Conservation (phyloP, 2,329 filamentous ascomycete species). For the Periconia sp. region DNA sequence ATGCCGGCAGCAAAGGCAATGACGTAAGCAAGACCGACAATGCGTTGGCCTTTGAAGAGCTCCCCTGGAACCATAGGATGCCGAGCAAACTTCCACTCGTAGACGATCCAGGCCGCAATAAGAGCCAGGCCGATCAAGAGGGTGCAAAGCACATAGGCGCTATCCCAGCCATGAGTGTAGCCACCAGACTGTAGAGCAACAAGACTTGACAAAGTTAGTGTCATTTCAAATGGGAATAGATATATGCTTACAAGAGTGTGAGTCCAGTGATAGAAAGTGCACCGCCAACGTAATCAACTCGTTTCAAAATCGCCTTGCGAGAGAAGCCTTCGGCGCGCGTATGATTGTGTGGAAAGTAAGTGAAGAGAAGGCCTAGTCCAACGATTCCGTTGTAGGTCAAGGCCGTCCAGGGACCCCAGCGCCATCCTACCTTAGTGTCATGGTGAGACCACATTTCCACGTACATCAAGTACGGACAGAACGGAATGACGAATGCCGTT, state of each 20-base stretch:
- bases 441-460: slow-evolving; percentile 37
- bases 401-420: slow-evolving; percentile 44
- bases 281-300: slow-evolving; percentile 39
- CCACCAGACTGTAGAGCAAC: slow-evolving; percentile 49
- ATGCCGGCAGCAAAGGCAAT: slow-evolving; percentile 45
- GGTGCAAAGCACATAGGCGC: slow-evolving; percentile 44
- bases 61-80: slow-evolving; percentile 49
- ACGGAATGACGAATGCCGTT: slow-evolving; percentile 43
- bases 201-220: slow-evolving; percentile 28
- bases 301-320: slow-evolving; percentile 33
- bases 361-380: slow-evolving; percentile 34
- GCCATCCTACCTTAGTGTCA: slow-evolving; percentile 33
- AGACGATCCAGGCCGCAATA: slow-evolving; percentile 42
- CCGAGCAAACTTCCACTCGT: slow-evolving; percentile 46
- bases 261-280: slow-evolving; percentile 39
- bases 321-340: slow-evolving; percentile 41
- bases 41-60: slow-evolving; percentile 40
- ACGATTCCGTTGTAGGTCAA: slow-evolving; percentile 41
- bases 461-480: slow-evolving; percentile 41
- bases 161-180: slow-evolving; percentile 48
- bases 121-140: slow-evolving; percentile 45
- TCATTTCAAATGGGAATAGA: background rate
- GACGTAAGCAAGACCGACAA: slow-evolving; percentile 37
- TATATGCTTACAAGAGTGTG: slow-evolving; percentile 34
- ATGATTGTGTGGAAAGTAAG: slow-evolving; percentile 41